Percentiles rank a stretch among this genome's conserved stretches.
These are phyloP conservation scores for Austroboletus novae-zelandiae DNA, from an alignment of 1,284 basidiomycete genomes.

Conservation along the genomic window DNA sequence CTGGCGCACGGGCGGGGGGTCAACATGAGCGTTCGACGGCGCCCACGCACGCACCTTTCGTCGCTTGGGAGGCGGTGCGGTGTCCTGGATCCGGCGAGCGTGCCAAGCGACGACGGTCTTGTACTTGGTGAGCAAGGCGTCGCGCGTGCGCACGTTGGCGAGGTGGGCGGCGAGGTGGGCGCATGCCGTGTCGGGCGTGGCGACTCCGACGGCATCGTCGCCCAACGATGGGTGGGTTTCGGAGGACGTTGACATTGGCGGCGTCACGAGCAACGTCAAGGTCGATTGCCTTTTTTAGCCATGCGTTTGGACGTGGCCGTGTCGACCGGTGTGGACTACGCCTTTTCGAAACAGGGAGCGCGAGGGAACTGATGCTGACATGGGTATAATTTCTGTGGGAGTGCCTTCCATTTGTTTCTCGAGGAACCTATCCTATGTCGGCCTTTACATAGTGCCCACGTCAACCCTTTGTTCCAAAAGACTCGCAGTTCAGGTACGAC, in stretches of 20 bases:
- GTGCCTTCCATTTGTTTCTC: too few species aligned
- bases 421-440: too few species aligned
- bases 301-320: not conserved
- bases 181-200: slow-evolving; percentile 13
- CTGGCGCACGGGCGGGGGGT: slow-evolving; percentile 21
- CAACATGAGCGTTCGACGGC: too few species aligned
- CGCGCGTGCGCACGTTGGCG: slow-evolving; percentile 26
- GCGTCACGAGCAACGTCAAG: not conserved
- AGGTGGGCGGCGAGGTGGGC: slow-evolving; percentile 25
- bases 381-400: too few species aligned
- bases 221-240: slow-evolving; percentile 31
- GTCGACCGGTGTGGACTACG: too few species aligned
- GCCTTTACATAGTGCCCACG: too few species aligned
- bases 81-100: slow-evolving; percentile 32
- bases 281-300: slow-evolving; percentile 16
- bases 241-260: slow-evolving; percentile 31
- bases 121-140: slow-evolving; percentile 35
- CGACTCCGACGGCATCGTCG: slow-evolving; percentile 17
- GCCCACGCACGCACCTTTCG: slow-evolving; percentile 36
- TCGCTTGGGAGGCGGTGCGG: slow-evolving; percentile 40
- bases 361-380: too few species aligned
- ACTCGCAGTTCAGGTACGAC: too few species aligned
- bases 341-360: too few species aligned
- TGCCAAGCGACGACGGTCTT: slow-evolving; percentile 41
- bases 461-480: too few species aligned